Evolutionary conservation across 345 rosid genomes (phyloP), one percentile per base, ranked within the genome.

Genomic region (Murraya koenigii): DNA sequence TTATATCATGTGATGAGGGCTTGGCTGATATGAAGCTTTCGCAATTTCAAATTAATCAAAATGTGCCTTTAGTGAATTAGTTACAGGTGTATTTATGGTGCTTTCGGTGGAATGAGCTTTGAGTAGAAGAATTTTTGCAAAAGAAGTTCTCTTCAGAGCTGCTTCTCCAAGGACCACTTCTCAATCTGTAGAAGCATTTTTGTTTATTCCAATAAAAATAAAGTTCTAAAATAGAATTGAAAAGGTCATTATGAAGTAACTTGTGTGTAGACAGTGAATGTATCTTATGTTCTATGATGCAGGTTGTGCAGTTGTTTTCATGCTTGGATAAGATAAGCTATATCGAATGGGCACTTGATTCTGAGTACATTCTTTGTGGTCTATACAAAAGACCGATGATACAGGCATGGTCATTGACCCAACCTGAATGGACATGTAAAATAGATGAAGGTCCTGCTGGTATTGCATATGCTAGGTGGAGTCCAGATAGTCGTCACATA

Each of bases 371-470:
- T 78, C 97, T 96, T 0, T 96, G 98, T 73, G 98, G 99, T 72
- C 93, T 96, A 55, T 87, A 89, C 32, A 92, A 91, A 75, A 91
- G 91, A 81, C 97, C 97, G 0, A 92, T 94, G 97, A 92, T 96
- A 79, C 98, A 96, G 85, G 99, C 91, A 23, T 96, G 98, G 98
- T 94, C 97, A 1, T 81, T 94, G 79, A 61, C 89, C 65, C 97
- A 96, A 82, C 97, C 98, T 55, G 97, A 94, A 80, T 96, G 98
- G 99, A 94, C 97, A 17, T 96, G 99, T 82, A 94, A 94, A 84
- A 96, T 96, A 36, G 99, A 96, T 74, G 98, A 96, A 88, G 99
- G 98, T 76, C 95, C 91, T 30, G 97, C 99, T 30, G 97, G 98
- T 75, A 90, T 94, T 75, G 92, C 97, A 28, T 96, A 94, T 85